Evolutionary conservation across 225 moss, liverwort and hornwort species (phyloP).

Genomic region (Marchantia polymorpha): DNA sequence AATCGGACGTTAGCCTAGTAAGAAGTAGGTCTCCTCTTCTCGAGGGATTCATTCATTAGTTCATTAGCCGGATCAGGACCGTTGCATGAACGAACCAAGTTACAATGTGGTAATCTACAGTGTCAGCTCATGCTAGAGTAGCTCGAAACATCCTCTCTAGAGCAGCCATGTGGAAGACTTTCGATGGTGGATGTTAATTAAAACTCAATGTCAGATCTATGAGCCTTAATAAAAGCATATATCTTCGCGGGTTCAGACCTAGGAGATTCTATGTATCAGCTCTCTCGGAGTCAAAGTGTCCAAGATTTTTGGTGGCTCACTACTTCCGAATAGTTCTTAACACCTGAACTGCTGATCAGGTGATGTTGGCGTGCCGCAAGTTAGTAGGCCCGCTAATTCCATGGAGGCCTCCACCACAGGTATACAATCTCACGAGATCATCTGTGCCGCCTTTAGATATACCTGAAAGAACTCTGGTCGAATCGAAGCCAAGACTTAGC

Average conservation of each 20-base stretch:
- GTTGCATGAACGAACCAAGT: too few species aligned
- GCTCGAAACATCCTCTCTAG: background rate
- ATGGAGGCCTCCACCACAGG: constrained; percentile 49
- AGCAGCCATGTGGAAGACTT: background rate
- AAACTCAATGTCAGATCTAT: background rate
- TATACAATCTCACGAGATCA: constrained; percentile 4
- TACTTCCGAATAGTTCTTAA: background rate
- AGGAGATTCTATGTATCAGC: background rate
- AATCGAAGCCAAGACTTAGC: background rate
- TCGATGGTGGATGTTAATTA: background rate
- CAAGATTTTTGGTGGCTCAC: background rate
- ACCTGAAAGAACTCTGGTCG: background rate
- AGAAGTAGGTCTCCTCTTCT: too few species aligned
- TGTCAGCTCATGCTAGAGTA: background rate
- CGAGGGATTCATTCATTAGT: too few species aligned
- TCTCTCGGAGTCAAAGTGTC: background rate
- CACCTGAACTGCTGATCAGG: constrained; percentile 8
- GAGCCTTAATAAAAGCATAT: background rate
- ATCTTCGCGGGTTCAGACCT: background rate
- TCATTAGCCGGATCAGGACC: too few species aligned
- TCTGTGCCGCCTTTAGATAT: background rate
- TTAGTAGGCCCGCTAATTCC: constrained; percentile 40
- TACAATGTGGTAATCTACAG: too few species aligned
- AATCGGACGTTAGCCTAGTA: too few species aligned
- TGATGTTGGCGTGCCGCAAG: constrained; percentile 34